Evolutionary conservation across 2,329 filamentous ascomycete genomes (phyloP).

Genomic region (Diaporthe batatas): DNA sequence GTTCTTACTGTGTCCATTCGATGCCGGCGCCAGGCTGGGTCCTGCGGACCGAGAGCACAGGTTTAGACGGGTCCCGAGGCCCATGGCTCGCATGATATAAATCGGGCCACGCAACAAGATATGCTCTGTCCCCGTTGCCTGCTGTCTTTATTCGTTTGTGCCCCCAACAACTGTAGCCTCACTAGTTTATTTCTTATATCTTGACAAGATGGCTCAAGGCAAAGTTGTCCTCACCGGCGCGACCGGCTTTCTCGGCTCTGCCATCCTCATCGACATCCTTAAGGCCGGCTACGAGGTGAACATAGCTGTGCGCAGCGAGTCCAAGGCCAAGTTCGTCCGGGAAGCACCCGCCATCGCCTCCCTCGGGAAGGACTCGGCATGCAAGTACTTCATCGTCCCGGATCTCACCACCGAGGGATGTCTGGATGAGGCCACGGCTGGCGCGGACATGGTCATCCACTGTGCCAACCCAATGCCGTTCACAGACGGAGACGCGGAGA

Average conservation of each 20-base stretch:
- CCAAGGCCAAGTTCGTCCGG: conserved; percentile 37
- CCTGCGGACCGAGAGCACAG: neutral
- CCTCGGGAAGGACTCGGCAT: conserved; percentile 34
- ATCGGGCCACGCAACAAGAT: neutral
- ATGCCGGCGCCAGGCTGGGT: neutral
- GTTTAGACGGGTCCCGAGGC: neutral
- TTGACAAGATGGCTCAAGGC: conserved; percentile 27
- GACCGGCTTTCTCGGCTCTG: conserved; percentile 45
- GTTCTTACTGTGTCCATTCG: neutral
- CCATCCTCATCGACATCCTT: conserved; percentile 45
- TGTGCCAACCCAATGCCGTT: conserved; percentile 37
- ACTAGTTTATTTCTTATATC: neutral
- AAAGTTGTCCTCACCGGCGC: conserved; percentile 46
- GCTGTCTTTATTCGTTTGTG: too few species aligned
- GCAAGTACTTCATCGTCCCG: conserved; percentile 40
- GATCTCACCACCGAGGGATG: conserved; percentile 30
- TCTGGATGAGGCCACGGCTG: conserved; percentile 37
- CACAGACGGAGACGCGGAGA: conserved; percentile 33
- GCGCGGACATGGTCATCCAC: conserved; percentile 27
- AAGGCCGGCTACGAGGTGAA: conserved; percentile 38
- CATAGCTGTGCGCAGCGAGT: conserved; percentile 39
- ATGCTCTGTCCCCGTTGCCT: neutral
- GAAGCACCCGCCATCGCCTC: conserved; percentile 28
- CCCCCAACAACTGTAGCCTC: neutral
- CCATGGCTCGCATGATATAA: neutral